phyloP scores from a whole-genome alignment of 768 basidiomycete genomes.

The Mycena metata region DNA sequence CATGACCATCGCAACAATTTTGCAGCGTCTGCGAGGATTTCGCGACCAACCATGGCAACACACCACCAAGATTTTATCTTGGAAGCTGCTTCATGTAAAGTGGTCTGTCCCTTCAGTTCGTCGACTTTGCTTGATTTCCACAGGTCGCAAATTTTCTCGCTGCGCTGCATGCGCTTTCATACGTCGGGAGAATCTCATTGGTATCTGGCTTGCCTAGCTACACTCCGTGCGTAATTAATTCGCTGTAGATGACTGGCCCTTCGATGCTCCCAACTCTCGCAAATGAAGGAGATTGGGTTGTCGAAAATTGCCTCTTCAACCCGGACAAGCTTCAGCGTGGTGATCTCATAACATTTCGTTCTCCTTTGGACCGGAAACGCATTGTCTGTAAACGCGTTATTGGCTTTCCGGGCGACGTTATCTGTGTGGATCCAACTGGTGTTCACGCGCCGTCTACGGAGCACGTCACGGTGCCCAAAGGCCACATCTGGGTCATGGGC shows the following conservation, averaged over 20 bases:
- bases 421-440: constrained; percentile 92
- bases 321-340: constrained; percentile 73
- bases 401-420: constrained; percentile 89
- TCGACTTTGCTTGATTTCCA: not conserved
- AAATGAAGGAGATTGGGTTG: constrained; percentile 66
- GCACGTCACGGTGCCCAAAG: constrained; percentile 84
- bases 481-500: constrained; percentile 92
- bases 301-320: constrained; percentile 73
- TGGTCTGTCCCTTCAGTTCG: not conserved
- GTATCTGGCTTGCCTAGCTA: constrained; percentile 52
- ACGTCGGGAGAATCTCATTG: constrained; percentile 68
- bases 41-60: constrained; percentile 34
- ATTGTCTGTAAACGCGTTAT: constrained; percentile 91
- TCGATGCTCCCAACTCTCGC: constrained; percentile 88
- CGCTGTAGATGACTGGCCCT: constrained; percentile 72
- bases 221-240: constrained; percentile 15
- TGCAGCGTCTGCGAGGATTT: constrained; percentile 1
- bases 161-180: constrained; percentile 72
- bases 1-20: not conserved
- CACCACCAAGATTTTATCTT: constrained; percentile 36
- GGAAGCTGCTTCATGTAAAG: constrained; percentile 37
- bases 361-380: constrained; percentile 75
- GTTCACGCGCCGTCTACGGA: constrained; percentile 71
- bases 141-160: constrained; percentile 70
- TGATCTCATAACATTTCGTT: constrained; percentile 80